Percentiles rank a stretch among this genome's conserved stretches.
phyloP scores from a whole-genome alignment of 176 grass and related monocot genomes.

The Eleusine indica region DNA sequence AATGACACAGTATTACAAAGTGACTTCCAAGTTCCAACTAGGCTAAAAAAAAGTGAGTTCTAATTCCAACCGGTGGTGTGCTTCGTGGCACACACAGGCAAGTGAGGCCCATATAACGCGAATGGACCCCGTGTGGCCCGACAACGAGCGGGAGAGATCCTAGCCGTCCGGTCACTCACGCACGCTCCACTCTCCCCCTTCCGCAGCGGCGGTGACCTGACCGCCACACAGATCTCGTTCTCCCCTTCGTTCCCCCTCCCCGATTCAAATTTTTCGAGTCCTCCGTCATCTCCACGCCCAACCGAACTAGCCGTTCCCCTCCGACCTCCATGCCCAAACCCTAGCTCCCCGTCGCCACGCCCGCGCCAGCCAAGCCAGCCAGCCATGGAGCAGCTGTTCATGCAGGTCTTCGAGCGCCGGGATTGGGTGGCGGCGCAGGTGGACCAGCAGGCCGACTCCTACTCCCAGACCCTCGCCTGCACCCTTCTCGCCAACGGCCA shows the following conservation, averaged over 20 bases:
- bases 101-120: neutral
- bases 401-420: slow-evolving; percentile 75
- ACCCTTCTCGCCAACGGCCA: slow-evolving; percentile 57
- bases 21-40: no score
- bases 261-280: slow-evolving; percentile 68
- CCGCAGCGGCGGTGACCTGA: neutral
- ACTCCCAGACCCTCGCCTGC: slow-evolving; percentile 62
- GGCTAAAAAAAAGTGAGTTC: no score
- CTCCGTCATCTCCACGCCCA: neutral
- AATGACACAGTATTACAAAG: no score
- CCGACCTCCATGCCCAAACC: slow-evolving; percentile 42
- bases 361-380: neutral
- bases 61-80: no score
- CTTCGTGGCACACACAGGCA: neutral
- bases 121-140: neutral
- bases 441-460: slow-evolving; percentile 66
- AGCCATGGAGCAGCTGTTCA: slow-evolving; percentile 86
- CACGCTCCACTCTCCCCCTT: no score
- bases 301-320: slow-evolving; percentile 29
- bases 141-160: neutral
- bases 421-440: slow-evolving; percentile 56
- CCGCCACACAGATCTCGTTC: neutral
- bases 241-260: neutral
- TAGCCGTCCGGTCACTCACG: slow-evolving; percentile 16
- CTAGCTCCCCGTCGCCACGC: slow-evolving; percentile 25